These are phyloP conservation scores for Termitomyces sp. DNA, from an alignment of 1,284 basidiomycete species.

Conservation along the genomic window DNA sequence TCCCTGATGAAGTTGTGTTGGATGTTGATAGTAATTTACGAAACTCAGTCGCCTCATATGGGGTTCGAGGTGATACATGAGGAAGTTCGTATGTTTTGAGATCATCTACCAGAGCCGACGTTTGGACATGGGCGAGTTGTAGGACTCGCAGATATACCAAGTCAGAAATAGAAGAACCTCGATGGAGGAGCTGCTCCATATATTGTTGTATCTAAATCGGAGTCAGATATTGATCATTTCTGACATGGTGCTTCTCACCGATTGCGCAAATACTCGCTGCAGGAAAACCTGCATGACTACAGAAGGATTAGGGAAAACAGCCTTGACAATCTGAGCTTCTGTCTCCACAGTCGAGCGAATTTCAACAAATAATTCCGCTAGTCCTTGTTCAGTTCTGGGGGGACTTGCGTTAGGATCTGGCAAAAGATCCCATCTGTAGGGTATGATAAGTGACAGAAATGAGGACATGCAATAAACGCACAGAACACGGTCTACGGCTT, in stretches of 20 bases:
- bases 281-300: slow-evolving; percentile 99
- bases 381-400: slow-evolving; percentile 78
- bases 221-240: neutral
- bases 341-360: slow-evolving; percentile 90
- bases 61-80: slow-evolving; percentile 54
- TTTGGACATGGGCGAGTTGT: slow-evolving; percentile 82
- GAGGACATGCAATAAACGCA: slow-evolving; percentile 31
- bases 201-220: slow-evolving; percentile 83
- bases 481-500: slow-evolving; percentile 54
- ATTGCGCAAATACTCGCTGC: slow-evolving; percentile 97
- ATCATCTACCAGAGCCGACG: slow-evolving; percentile 82
- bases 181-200: slow-evolving; percentile 80
- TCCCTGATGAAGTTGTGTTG: slow-evolving; percentile 31
- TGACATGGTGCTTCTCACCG: slow-evolving; percentile 47
- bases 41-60: slow-evolving; percentile 57
- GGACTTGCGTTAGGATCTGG: slow-evolving; percentile 77
- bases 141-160: slow-evolving; percentile 90
- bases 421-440: slow-evolving; percentile 71
- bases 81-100: slow-evolving; percentile 89
- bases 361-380: slow-evolving; percentile 80
- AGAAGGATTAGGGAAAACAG: slow-evolving; percentile 95
- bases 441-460: slow-evolving; percentile 13
- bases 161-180: slow-evolving; percentile 72
- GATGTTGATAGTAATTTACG: slow-evolving; percentile 46
- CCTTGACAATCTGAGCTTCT: slow-evolving; percentile 97